phyloP scores from a whole-genome alignment of 2,329 filamentous ascomycete species.

The Sporothrix globosa region DNA sequence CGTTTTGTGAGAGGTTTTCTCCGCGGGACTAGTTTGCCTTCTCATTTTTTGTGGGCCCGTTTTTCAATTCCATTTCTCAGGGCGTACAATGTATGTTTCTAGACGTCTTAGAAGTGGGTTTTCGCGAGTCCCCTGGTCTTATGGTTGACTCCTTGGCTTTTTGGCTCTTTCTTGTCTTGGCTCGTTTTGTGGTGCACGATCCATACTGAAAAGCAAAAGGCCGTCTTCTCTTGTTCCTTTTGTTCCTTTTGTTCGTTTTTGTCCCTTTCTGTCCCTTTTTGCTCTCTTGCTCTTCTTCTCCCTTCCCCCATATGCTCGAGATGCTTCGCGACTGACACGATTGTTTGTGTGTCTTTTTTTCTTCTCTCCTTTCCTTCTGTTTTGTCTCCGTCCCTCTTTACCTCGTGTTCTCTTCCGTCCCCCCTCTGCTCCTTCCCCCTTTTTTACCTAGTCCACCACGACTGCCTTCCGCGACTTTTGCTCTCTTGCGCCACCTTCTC shows the following conservation, averaged over 20 bases:
- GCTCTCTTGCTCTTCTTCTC: neutral
- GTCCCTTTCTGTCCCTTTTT: neutral
- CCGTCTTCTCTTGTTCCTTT: neutral
- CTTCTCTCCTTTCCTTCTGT: neutral
- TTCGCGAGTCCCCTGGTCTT: conserved; percentile 8
- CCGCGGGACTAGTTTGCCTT: neutral
- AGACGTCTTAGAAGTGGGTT: neutral
- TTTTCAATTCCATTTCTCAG: neutral
- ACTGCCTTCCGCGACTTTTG: neutral
- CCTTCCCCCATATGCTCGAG: neutral
- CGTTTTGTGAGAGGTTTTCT: neutral
- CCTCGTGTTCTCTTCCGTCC: neutral
- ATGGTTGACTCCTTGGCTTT: neutral
- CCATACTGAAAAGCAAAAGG: neutral
- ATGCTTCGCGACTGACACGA: neutral
- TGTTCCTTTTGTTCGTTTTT: neutral
- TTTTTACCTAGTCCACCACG: neutral
- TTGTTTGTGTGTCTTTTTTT: neutral
- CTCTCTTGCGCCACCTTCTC: neutral
- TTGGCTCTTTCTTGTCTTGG: neutral
- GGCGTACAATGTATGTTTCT: neutral
- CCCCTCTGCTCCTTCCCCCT: neutral
- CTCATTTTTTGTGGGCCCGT: conserved; percentile 1
- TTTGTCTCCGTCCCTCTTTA: neutral
- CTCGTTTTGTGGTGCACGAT: neutral